phyloP scores from a whole-genome alignment of 352 stramenopile species.

The Plasmopara halstedii region DNA sequence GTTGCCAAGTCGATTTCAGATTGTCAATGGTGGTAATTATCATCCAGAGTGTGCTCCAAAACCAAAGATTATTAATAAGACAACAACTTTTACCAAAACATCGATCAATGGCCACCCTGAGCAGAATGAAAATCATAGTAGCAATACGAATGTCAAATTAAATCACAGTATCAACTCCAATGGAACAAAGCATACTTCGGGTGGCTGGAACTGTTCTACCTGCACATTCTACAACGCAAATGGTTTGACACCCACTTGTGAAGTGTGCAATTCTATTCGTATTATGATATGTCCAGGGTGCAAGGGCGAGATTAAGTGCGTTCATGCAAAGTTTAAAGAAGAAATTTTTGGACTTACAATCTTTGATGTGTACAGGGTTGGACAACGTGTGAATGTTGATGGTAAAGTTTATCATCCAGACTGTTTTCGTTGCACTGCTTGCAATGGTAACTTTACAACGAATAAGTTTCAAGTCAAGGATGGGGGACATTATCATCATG shows the following conservation, averaged over 20 bases:
- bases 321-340: constrained; percentile 1
- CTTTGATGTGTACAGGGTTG: constrained; percentile 13
- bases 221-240: constrained; percentile 34
- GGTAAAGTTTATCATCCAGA: constrained; percentile 36
- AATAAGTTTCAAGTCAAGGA: constrained; percentile 47
- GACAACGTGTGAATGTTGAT: constrained; percentile 28
- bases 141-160: constrained; percentile 10
- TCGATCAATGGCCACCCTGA: not conserved
- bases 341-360: not conserved
- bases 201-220: constrained; percentile 23
- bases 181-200: not conserved
- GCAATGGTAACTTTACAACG: constrained; percentile 27
- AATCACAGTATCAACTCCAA: not conserved
- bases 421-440: constrained; percentile 44
- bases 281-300: constrained; percentile 22
- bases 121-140: constrained; percentile 5
- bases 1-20: constrained; percentile 30
- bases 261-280: constrained; percentile 14
- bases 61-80: constrained; percentile 11
- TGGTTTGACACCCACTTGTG: constrained; percentile 17
- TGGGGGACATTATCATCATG: constrained; percentile 54
- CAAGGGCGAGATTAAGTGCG: constrained; percentile 25
- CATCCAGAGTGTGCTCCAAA: constrained; percentile 31
- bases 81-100: constrained; percentile 9
- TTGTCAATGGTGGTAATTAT: constrained; percentile 31